Conservation (phyloP, 2,329 filamentous ascomycete genomes). For the Nemania sp. region DNA sequence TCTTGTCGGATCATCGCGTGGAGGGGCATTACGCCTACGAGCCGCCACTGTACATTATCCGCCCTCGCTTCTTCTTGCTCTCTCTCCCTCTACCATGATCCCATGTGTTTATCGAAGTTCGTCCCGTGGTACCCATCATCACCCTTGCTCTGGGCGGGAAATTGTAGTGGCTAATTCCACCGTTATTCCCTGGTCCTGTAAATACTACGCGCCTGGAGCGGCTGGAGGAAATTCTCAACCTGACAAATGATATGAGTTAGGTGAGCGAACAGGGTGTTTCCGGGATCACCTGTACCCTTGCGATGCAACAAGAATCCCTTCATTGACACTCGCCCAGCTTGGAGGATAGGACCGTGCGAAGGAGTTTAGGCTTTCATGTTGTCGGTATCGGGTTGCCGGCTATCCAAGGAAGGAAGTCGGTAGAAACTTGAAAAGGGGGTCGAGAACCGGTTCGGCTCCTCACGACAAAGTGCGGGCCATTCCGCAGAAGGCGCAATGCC, state of each 20-base stretch:
- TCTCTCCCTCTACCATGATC: too few relatives aligned
- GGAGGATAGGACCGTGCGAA: background rate
- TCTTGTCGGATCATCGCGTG: background rate
- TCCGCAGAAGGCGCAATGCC: background rate
- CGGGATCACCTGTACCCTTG: background rate
- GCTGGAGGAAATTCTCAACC: background rate
- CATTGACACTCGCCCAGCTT: background rate
- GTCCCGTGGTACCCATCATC: too few relatives aligned
- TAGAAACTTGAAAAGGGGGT: background rate
- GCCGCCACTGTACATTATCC: conserved; percentile 1
- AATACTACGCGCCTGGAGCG: background rate
- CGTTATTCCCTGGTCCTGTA: conserved; percentile 4
- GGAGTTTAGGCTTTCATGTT: conserved; percentile 2
- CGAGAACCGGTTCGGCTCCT: background rate
- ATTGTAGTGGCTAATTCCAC: too few relatives aligned
- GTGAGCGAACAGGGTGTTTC: background rate
- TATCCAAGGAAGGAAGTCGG: background rate
- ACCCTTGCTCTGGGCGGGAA: too few relatives aligned
- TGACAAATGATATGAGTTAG: background rate
- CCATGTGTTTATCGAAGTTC: too few relatives aligned
- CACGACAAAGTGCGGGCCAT: background rate
- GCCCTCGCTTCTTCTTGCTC: background rate
- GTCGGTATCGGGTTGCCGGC: background rate
- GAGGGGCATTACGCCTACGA: background rate
- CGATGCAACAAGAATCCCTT: background rate